Percentiles rank a stretch among this genome's conserved stretches.
These are phyloP conservation scores for Cladosporium sp. DNA, from an alignment of 2,329 filamentous ascomycete species.

Conservation along the genomic window DNA sequence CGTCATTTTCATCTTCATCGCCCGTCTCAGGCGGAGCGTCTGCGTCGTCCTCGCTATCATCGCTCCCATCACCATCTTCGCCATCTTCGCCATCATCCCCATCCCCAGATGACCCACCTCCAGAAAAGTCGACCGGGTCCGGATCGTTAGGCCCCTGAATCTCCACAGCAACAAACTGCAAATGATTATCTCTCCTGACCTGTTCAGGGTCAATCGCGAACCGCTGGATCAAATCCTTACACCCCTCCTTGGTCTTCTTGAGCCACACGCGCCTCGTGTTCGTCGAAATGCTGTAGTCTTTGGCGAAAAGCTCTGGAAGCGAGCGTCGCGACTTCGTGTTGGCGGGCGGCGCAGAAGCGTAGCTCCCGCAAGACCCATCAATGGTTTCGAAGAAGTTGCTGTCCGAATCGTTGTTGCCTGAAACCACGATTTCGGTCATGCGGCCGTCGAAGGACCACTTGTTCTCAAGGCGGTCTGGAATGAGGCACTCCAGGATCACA, in stretches of 20 bases:
- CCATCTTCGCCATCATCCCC: background rate
- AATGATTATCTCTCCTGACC: background rate
- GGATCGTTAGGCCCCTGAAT: background rate
- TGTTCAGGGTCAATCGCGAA: background rate
- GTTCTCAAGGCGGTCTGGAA: background rate
- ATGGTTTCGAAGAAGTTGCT: background rate
- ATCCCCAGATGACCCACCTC: too few relatives aligned
- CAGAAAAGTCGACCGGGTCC: too few relatives aligned
- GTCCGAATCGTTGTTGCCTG: background rate
- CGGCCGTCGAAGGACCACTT: background rate
- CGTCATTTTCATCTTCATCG: background rate
- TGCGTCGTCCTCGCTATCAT: too few relatives aligned
- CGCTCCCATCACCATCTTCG: background rate
- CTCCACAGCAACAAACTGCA: background rate
- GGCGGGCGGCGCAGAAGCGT: background rate
- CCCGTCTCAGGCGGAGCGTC: too few relatives aligned
- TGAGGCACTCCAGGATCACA: slow-evolving; percentile 1
- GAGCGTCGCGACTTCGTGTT: background rate
- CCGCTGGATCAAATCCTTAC: background rate
- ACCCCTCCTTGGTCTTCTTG: background rate
- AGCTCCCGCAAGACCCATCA: background rate
- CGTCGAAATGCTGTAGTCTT: background rate
- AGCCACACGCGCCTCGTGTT: background rate
- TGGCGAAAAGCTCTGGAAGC: background rate
- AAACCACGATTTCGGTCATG: background rate